Base-by-base conservation (phyloP, 2,329 filamentous ascomycete genomes). In the Beauveria sp. region DNA sequence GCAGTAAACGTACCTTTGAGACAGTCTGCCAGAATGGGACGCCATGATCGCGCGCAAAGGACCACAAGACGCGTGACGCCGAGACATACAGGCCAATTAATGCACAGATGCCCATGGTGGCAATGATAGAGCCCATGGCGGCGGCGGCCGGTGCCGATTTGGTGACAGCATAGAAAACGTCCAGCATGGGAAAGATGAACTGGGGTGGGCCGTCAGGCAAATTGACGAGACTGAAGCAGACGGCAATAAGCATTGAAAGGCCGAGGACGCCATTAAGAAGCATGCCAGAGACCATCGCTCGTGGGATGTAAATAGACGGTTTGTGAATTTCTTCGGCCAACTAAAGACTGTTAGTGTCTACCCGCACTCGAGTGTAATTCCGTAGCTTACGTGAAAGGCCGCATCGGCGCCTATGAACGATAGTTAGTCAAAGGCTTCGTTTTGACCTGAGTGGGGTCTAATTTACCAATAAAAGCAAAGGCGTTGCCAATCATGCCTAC, bases 31-130 rank as follows among this genome's bases (percentile, higher is more conserved):
- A 73, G 24, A 68, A 69, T 7, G 72, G 72, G 30, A 74, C 64
- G 5, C 70, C 72, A 0, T 67, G 70, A 10, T 74, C 72, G 3
- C 72, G 69, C 1, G 72, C 67, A 65, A 85, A 85, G 0, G 82
- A 80, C 79, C 80, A 85, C 14, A 82, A 77, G 59, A 84, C 78
- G 16, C 83, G 78, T 1, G 83, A 85, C 0, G 83, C 82, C 0
- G 85, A 81, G 1, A 80, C 81, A 0, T 86, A 77, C 61, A 82
- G 80, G 1, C 79, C 79, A 24, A 83, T 79, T 8, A 77, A 79
- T 45, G 78, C 78, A 28, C 76, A 79, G 1, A 77, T 76, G 4
- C 78, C 71, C 28, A 81, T 77, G n/a, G 82, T 69, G 3, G 82
- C 73, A 5, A 84, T 70, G 26, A 85, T 75, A 7, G 75, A 70